Conservation (phyloP, 129 eudicot species). For the Kitagawia praeruptora region DNA sequence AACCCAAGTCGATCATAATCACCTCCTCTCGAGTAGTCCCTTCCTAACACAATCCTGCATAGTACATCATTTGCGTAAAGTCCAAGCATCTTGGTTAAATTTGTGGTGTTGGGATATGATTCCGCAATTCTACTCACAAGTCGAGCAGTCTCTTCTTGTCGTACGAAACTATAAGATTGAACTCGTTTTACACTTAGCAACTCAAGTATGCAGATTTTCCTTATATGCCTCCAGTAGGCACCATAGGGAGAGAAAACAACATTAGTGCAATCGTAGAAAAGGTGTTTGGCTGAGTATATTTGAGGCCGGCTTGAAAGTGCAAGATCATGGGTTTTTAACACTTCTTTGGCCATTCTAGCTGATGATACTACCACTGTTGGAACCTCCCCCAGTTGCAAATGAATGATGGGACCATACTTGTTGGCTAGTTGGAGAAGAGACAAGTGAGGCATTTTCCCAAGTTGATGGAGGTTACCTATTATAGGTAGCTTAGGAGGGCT, state of each 20-base stretch:
- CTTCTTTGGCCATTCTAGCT: conserved; percentile 26
- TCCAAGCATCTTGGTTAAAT: conserved; percentile 20
- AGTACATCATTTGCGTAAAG: conserved; percentile 29
- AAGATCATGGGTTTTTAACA: conserved; percentile 35
- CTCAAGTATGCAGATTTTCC: conserved; percentile 26
- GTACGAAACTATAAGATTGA: conserved; percentile 20
- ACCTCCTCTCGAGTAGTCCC: conserved; percentile 25
- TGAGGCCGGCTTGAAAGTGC: conserved; percentile 28
- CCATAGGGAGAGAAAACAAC: conserved; percentile 31
- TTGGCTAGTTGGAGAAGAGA: conserved; percentile 25
- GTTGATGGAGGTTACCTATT: conserved; percentile 50
- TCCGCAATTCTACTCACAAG: conserved; percentile 15
- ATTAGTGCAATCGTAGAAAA: conserved; percentile 25
- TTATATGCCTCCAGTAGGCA: conserved; percentile 36
- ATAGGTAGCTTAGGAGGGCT: conserved; percentile 40
- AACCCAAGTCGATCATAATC: conserved; percentile 25
- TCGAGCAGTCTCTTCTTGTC: conserved; percentile 35
- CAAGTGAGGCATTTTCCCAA: conserved; percentile 32
- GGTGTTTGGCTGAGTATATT: conserved; percentile 18
- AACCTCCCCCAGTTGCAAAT: conserved; percentile 29
- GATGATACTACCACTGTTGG: conserved; percentile 36
- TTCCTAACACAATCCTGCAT: conserved; percentile 29
- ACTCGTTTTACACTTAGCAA: conserved; percentile 31
- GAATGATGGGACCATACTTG: conserved; percentile 28
- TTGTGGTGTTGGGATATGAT: conserved; percentile 2